Evolutionary conservation across 108 stramenopile genomes (phyloP), one percentile per base, ranked within the genome.

Genomic region (Cylindrotheca closterium): DNA sequence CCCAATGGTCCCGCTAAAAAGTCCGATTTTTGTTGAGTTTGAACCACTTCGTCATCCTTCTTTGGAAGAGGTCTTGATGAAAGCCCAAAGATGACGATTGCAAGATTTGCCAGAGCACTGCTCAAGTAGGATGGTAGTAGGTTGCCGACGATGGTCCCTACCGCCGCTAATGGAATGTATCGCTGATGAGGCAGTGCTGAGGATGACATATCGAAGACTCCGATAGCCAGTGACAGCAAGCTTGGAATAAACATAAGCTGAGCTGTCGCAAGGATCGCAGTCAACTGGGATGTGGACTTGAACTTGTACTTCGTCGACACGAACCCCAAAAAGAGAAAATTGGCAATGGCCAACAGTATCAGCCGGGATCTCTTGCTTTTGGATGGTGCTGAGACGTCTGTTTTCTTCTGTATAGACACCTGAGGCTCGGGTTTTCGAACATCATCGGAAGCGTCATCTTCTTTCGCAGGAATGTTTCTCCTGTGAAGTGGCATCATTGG

Each of bases 81-180:
- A 19, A 71, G 32, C 0, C 67, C 78, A 64, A 79, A 71, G 0
- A 67, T 17, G 15, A 69, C n/a, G 37, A 79, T 63, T 0, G 55
- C 66, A 29, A 66, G 48, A 0, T 53, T 47, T 10, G 78, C 71
- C 51, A 72, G 51, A 2, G 28, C 71, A 46, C 51, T 63, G 21
- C 69, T 67, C 7, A 79, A 27, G 28, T 63, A 53, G 18, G 51
- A 23, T n/a, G 78, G 78, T 34, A 79, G 63, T 42, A 68, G 71
- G 28, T 70, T 77, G 8, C 63, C 69, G 30, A 77, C 24, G 42
- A 77, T 61, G 0, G 75, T 69, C 29, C 64, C 63, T 30, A 65
- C 65, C 1, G 64, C 60, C 1, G 58, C 62, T 15, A 77, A 37
- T 29, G 75, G 68, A 57, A 77, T 77, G 28, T 65, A 71, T 66